These are phyloP conservation scores for Komagataella mondaviorum DNA, from an alignment of 805 yeast genomes.

Conservation along the genomic window DNA sequence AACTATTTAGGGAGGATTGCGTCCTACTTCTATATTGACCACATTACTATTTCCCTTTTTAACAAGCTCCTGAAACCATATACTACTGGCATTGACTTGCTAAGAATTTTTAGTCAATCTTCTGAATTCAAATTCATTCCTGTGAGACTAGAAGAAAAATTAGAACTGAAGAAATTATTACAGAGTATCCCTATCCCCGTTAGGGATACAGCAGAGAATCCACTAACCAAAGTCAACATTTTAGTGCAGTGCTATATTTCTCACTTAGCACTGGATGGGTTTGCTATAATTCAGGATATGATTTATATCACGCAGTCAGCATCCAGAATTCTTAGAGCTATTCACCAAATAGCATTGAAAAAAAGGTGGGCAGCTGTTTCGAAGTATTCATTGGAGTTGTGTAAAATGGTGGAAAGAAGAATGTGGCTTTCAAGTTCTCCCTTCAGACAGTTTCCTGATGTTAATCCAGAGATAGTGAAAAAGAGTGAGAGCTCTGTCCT, in stretches of 20 bases:
- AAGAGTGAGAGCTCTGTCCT: conserved; percentile 69
- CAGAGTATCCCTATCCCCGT: conserved; percentile 82
- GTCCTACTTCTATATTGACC: conserved; percentile 72
- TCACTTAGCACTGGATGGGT: conserved; percentile 62
- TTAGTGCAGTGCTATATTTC: conserved; percentile 84
- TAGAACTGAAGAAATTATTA: conserved; percentile 54
- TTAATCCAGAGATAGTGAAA: conserved; percentile 56
- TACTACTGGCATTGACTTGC: conserved; percentile 56
- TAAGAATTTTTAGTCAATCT: conserved; percentile 66
- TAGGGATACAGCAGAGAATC: conserved; percentile 55
- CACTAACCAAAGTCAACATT: conserved; percentile 66
- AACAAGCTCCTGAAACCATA: conserved; percentile 49
- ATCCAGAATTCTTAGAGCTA: conserved; percentile 75
- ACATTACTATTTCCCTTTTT: conserved; percentile 60
- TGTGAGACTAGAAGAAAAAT: conserved; percentile 74
- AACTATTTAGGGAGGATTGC: conserved; percentile 77
- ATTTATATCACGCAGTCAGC: conserved; percentile 87
- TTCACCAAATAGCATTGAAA: conserved; percentile 60
- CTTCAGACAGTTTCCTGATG: conserved; percentile 65
- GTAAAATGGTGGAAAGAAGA: conserved; percentile 69
- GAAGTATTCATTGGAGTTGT: conserved; percentile 41
- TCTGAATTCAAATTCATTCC: conserved; percentile 80
- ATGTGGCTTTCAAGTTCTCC: conserved; percentile 84
- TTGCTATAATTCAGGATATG: conserved; percentile 90
- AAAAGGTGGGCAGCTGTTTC: conserved; percentile 64